Percentiles rank a stretch among this genome's conserved stretches.
phyloP scores from a whole-genome alignment of 805 yeast genomes.

The Candida vartiovaarae region DNA sequence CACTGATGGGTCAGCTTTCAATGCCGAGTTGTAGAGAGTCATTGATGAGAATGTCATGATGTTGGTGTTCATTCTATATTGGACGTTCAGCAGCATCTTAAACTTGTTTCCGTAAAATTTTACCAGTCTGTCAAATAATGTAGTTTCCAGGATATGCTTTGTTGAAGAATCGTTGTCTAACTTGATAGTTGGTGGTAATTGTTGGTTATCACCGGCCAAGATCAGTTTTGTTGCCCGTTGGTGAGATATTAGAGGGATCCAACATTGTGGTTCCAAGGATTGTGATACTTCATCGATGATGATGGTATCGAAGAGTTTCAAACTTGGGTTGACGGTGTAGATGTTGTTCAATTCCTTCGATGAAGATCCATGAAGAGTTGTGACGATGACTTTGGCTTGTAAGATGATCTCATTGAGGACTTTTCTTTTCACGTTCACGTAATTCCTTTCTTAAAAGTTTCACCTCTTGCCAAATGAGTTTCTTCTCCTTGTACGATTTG shows the following conservation, averaged over 20 bases:
- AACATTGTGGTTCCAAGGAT: slow-evolving; percentile 89
- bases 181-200: slow-evolving; percentile 86
- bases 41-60: slow-evolving; percentile 77
- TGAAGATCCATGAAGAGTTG: slow-evolving; percentile 88
- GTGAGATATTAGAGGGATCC: slow-evolving; percentile 83
- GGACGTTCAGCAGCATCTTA: slow-evolving; percentile 59
- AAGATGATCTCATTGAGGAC: slow-evolving; percentile 51
- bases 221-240: slow-evolving; percentile 41
- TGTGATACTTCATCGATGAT: slow-evolving; percentile 96
- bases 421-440: slow-evolving; percentile 53
- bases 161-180: slow-evolving; percentile 36
- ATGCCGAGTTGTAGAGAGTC: slow-evolving; percentile 53
- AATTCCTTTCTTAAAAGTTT: slow-evolving; percentile 67
- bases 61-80: slow-evolving; percentile 77
- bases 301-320: slow-evolving; percentile 59
- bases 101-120: slow-evolving; percentile 37
- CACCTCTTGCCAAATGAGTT: slow-evolving; percentile 60
- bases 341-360: slow-evolving; percentile 57
- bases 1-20: slow-evolving; percentile 59
- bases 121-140: slow-evolving; percentile 78
- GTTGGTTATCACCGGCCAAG: slow-evolving; percentile 90
- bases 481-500: slow-evolving; percentile 56
- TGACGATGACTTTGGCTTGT: slow-evolving; percentile 60
- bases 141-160: slow-evolving; percentile 44
- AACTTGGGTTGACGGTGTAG: slow-evolving; percentile 27